A percentile compares a stretch with the other conserved stretches of the same genome.
These are phyloP conservation scores for Davidsoniella australis DNA, from an alignment of 2,329 filamentous ascomycete genomes.

Conservation along the genomic window DNA sequence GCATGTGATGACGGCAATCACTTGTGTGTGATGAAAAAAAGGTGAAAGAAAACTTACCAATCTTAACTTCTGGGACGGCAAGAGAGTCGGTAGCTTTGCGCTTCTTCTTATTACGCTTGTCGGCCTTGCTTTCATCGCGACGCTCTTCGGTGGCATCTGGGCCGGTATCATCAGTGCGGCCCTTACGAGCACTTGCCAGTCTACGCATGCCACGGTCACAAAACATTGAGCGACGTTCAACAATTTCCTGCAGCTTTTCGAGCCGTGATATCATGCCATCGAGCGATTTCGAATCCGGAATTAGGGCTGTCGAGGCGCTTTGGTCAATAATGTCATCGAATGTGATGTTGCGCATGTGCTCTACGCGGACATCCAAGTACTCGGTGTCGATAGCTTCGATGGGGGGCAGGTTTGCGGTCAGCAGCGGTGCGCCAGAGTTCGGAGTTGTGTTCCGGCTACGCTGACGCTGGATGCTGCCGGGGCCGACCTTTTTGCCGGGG, in stretches of 20 bases:
- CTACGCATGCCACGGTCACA: conserved; percentile 61
- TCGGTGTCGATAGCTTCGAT: conserved; percentile 41
- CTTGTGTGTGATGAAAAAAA: not conserved
- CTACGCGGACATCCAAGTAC: conserved; percentile 48
- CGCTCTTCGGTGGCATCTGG: conserved; percentile 28
- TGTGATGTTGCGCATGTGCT: conserved; percentile 39
- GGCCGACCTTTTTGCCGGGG: conserved; percentile 46
- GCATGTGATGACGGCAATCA: no score
- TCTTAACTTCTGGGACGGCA: conserved; percentile 33
- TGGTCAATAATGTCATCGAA: conserved; percentile 56
- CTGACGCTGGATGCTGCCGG: conserved; percentile 44
- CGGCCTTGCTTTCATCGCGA: conserved; percentile 30
- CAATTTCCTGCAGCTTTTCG: conserved; percentile 45
- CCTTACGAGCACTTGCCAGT: conserved; percentile 47
- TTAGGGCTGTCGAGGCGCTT: conserved; percentile 35
- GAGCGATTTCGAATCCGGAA: conserved; percentile 46
- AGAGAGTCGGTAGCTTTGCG: conserved; percentile 51
- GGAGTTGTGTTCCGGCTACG: conserved; percentile 67
- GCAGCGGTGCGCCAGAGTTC: conserved; percentile 24
- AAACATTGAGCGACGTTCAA: conserved; percentile 48
- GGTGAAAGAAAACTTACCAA: conserved; percentile 17
- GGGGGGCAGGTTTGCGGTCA: conserved; percentile 31
- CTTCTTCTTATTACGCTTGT: conserved; percentile 57
- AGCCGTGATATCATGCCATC: conserved; percentile 48
- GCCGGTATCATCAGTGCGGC: conserved; percentile 34